These are phyloP conservation scores for Fonsecaea pugnacius DNA, from an alignment of 2,329 filamentous ascomycete species.

Conservation along the genomic window DNA sequence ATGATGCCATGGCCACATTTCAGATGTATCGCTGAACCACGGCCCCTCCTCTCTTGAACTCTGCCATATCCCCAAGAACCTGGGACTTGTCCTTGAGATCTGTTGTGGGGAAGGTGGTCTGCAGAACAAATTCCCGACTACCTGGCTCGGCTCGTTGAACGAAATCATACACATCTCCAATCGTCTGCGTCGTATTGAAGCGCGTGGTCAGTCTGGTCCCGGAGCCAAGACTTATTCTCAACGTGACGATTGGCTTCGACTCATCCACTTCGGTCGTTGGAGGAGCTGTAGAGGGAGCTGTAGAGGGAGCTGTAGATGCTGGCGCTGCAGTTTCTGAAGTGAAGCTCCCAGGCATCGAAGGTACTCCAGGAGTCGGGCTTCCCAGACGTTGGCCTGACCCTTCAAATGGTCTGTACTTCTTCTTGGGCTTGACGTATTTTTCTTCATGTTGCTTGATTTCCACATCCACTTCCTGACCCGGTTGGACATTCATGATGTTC, in stretches of 20 bases:
- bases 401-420: constrained; percentile 66
- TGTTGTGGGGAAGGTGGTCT: constrained; percentile 69
- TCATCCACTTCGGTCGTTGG: constrained; percentile 59
- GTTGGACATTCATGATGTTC: constrained; percentile 65
- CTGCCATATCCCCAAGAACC: constrained; percentile 52
- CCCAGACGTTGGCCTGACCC: constrained; percentile 66
- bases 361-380: constrained; percentile 63
- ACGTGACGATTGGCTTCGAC: constrained; percentile 60
- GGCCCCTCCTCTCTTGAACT: constrained; percentile 57
- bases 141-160: constrained; percentile 59
- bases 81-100: constrained; percentile 61
- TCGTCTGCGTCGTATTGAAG: constrained; percentile 68
- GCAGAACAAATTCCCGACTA: constrained; percentile 62
- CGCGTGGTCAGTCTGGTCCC: constrained; percentile 64
- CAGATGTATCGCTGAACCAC: constrained; percentile 53
- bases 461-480: constrained; percentile 67
- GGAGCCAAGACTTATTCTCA: constrained; percentile 67
- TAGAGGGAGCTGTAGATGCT: constrained; percentile 38
- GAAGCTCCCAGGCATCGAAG: constrained; percentile 37
- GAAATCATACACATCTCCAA: constrained; percentile 68
- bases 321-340: constrained; percentile 42
- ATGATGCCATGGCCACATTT: constrained; percentile 1
- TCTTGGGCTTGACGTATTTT: constrained; percentile 66
- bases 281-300: constrained; percentile 37
- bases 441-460: constrained; percentile 65